Base-by-base conservation (phyloP, 1,284 basidiomycete genomes). In the Cryptococcus amylolentus region DNA sequence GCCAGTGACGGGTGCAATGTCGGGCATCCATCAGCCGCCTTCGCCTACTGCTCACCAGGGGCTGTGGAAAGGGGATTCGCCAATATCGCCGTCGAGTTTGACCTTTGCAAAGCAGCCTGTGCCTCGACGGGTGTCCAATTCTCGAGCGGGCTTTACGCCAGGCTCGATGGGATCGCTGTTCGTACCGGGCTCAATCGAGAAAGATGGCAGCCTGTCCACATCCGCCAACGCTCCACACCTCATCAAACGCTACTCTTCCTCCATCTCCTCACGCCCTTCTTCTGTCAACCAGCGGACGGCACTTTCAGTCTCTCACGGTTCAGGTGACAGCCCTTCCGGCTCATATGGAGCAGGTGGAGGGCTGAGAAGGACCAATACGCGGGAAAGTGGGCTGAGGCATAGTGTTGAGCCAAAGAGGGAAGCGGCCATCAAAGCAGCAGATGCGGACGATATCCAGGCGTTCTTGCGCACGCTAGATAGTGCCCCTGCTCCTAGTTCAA, bases 391-490 rank as follows among this genome's bases (percentile, higher is more conserved):
- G 6, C 53, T 69, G 31, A 64, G 65, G 27, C 67, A 66, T 57
- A 72, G 65, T 54, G 52, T 37, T 7, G 48, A 35, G 16, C 38
- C 49, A 8, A 18, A 38, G 38, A 39, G n/a, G 10, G 18, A 39
- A 39, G 20, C 31, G n/a, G 7, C 42, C 20, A 18, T 35, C 8
- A 46, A 46, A 26, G 56, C 43, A 14, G 54, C 64, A 0, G 76
- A 77, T 51, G 68, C 68, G 16, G 75, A 75, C 45, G 76, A 75
- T 28, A 74, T 78, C 26, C 67, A 74, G 51, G 70, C 72, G 6
- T 78, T 78, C 63, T 62, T 78, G 20, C 72, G 70, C 26, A 70
- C 74, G 2, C 68, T 78, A 4, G 76, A 78, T 49, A 57, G 65
- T 5, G 58, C 74, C 55, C 71, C 75, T 0, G 72, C 70, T 39